Evolutionary conservation across 1,284 basidiomycete species (phyloP), one percentile per base, ranked within the genome.

Genomic region (Ceratobasidium sp.): DNA sequence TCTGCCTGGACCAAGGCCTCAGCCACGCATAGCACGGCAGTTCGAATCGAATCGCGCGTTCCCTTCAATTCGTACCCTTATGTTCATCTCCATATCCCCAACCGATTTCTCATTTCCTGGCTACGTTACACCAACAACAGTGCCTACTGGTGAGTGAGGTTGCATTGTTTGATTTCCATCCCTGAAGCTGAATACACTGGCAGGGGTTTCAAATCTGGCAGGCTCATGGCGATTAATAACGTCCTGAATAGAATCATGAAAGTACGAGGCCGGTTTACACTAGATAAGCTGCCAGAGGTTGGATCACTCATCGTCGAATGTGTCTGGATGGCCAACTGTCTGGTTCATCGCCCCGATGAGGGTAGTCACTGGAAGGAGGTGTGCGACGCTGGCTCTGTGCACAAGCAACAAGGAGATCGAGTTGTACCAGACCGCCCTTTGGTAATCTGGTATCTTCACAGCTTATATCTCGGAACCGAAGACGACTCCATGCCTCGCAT

Each of bases 271-370:
- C 11, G 16, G 7, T 18, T 57, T 13, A 14, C 30, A 1, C 7
- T 28, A 1, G 11, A 13, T 14, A 9, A 57, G 26, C 11, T 61
- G n/a, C 59, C 59, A 11, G 63, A 41, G 21, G 32, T 28, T 32
- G 49, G 61, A n/a, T 49, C 63, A 13, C 49, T 66, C 1, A 2
- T 66, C 2, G 23, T 66, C 3, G 0, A 52, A 2, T 8, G 38
- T 7, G 28, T 57, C 16, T 69, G 18, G 13, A 69, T 69, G 66
- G 13, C 41, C 8, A 57, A 44, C 41, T 50, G 50, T 1, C 41
- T 69, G 9, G 66, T 69, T 3, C 43, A 69, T 6, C 50, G 66
- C 9, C 66, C 52, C 0, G 52, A 69, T 18, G 52, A 54, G n/a
- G 66, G 66, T 14, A 30, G 63, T 2, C n/a, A 50, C 8, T 50